A percentile compares a stretch with the other conserved stretches of the same genome.
Evolutionary conservation across 164 flowering plant species (phyloP).

Genomic region (Nymphaea thermarum): DNA sequence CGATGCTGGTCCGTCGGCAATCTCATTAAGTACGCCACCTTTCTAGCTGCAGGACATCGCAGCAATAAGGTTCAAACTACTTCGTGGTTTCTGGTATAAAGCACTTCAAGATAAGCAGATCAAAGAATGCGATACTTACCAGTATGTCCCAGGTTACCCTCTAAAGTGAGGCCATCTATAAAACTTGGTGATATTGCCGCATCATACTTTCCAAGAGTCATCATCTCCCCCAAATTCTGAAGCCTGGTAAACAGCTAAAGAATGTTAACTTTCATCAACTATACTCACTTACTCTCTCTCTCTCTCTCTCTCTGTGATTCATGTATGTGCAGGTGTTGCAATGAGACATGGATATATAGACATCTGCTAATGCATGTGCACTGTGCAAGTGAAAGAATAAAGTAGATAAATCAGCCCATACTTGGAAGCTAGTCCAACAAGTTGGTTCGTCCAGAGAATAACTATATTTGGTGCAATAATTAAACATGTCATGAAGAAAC

Average conservation of each 20-base stretch:
- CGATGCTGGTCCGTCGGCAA: constrained; percentile 93
- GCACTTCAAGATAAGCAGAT: background rate
- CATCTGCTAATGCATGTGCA: background rate
- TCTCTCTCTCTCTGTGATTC: background rate
- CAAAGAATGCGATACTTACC: constrained; percentile 24
- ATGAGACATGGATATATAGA: background rate
- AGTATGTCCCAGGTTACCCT: constrained; percentile 80
- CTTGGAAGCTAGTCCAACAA: no score
- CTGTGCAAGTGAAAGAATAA: no score
- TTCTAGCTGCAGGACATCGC: constrained; percentile 57
- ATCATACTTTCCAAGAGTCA: constrained; percentile 82
- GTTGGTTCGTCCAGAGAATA: no score
- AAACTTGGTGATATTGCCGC: constrained; percentile 88
- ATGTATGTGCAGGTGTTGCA: background rate
- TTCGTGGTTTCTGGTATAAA: background rate
- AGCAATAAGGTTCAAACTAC: background rate
- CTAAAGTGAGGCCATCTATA: constrained; percentile 79
- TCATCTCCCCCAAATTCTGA: constrained; percentile 95
- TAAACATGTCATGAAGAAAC: no score
- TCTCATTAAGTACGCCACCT: constrained; percentile 71
- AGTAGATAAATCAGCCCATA: no score
- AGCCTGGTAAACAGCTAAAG: constrained; percentile 28
- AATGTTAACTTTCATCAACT: background rate
- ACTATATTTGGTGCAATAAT: no score
- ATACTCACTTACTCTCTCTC: background rate